Conservation (phyloP, 495 filamentous ascomycete species). For the Thozetella sp. region DNA sequence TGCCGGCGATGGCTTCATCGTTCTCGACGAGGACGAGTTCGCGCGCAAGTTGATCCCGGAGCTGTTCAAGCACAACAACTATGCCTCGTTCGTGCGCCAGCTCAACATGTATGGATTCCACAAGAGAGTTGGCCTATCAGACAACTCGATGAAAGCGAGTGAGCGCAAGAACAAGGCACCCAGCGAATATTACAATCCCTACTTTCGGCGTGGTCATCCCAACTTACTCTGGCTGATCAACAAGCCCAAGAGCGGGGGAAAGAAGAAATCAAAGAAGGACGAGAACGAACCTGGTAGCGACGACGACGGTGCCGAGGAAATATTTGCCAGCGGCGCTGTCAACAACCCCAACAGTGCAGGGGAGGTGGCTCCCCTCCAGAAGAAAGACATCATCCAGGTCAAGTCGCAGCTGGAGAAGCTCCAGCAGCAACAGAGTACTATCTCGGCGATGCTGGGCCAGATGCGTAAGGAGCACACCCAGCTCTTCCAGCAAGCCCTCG, state of each 20-base stretch:
- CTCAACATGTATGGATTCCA: constrained; percentile 99
- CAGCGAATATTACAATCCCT: constrained; percentile 96
- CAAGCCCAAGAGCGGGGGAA: constrained; percentile 79
- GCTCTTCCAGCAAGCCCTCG: constrained; percentile 84
- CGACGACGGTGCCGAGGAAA: constrained; percentile 57
- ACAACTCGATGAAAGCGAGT: constrained; percentile 96
- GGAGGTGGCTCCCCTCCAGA: constrained; percentile 60
- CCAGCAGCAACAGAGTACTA: constrained; percentile 81
- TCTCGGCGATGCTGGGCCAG: constrained; percentile 75
- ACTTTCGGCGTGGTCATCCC: constrained; percentile 90
- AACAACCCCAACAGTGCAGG: constrained; percentile 17
- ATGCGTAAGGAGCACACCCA: constrained; percentile 84
- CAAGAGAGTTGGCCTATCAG: constrained; percentile 94
- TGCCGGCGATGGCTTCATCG: constrained; percentile 93
- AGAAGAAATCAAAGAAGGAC: constrained; percentile 62
- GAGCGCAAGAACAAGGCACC: constrained; percentile 96
- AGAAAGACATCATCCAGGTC: constrained; percentile 75
- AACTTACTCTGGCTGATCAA: constrained; percentile 97
- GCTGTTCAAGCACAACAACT: constrained; percentile 99
- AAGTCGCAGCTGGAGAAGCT: constrained; percentile 79
- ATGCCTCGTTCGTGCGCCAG: constrained; percentile 97
- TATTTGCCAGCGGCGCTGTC: constrained; percentile 12
- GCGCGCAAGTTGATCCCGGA: constrained; percentile 96
- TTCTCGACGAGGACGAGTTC: constrained; percentile 98
- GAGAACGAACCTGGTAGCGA: constrained; percentile 73